These are phyloP conservation scores for Ogataea hybrid DNA, from an alignment of 1,139 yeast species.

Conservation along the genomic window DNA sequence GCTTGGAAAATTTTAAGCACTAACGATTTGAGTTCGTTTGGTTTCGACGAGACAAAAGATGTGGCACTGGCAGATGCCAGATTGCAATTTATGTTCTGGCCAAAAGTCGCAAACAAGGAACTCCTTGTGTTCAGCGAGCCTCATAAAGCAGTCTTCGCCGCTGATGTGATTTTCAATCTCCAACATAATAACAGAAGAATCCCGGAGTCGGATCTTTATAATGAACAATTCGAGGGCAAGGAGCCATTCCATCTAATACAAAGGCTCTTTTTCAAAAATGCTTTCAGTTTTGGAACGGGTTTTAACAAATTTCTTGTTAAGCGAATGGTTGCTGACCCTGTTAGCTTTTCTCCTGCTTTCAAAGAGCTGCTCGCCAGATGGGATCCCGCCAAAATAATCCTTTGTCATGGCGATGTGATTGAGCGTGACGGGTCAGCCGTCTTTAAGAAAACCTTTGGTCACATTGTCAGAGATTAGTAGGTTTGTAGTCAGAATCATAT, in stretches of 20 bases:
- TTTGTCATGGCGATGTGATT: constrained; percentile 59
- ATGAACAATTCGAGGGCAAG: constrained; percentile 46
- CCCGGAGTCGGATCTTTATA: constrained; percentile 33
- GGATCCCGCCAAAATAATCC: constrained; percentile 50
- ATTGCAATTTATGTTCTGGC: constrained; percentile 55
- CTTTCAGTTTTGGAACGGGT: constrained; percentile 25
- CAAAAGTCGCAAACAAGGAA: constrained; percentile 55
- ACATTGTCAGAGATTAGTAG: background rate
- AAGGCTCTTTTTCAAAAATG: constrained; percentile 34
- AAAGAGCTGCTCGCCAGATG: constrained; percentile 37
- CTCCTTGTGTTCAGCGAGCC: constrained; percentile 47
- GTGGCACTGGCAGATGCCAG: constrained; percentile 31
- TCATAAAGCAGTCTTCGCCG: constrained; percentile 49
- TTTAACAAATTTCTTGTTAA: constrained; percentile 10
- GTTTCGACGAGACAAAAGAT: constrained; percentile 17
- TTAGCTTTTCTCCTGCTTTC: constrained; percentile 32
- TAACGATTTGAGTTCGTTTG: constrained; percentile 20
- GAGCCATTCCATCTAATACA: constrained; percentile 42
- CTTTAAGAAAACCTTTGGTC: constrained; percentile 1
- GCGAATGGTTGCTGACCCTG: constrained; percentile 15
- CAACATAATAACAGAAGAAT: constrained; percentile 30
- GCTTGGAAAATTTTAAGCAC: constrained; percentile 33
- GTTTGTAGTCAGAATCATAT: background rate
- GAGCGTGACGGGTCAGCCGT: constrained; percentile 37
- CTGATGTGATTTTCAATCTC: constrained; percentile 56